These are phyloP conservation scores for Suhomyces kilbournensis DNA, from an alignment of 805 yeast genomes.

Conservation along the genomic window DNA sequence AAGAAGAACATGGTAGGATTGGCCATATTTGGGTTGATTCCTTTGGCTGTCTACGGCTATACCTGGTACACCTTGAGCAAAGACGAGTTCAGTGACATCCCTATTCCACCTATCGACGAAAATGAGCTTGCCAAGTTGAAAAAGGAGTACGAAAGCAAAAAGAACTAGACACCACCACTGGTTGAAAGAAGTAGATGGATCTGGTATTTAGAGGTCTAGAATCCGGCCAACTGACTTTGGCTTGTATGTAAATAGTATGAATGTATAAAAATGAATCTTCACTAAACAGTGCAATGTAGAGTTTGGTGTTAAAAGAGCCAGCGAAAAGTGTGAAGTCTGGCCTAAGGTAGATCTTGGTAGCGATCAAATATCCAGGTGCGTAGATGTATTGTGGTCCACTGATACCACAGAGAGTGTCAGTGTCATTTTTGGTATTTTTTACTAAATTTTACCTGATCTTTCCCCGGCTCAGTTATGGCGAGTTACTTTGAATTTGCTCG, in stretches of 20 bases:
- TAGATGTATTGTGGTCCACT: background rate
- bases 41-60: slow-evolving; percentile 61
- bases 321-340: too few species aligned
- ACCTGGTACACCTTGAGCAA: slow-evolving; percentile 64
- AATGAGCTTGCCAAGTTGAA: slow-evolving; percentile 69
- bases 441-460: background rate
- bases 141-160: slow-evolving; percentile 58
- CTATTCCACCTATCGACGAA: slow-evolving; percentile 87
- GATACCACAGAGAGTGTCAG: too few species aligned
- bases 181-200: background rate
- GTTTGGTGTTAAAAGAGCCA: background rate
- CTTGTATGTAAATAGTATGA: background rate
- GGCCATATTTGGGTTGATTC: slow-evolving; percentile 55
- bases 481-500: background rate
- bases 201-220: background rate
- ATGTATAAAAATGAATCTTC: background rate
- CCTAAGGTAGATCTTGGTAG: background rate
- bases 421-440: background rate
- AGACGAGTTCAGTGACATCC: slow-evolving; percentile 89
- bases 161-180: background rate
- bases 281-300: background rate
- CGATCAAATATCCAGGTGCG: background rate
- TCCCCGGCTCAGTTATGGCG: background rate
- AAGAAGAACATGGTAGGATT: slow-evolving; percentile 70
- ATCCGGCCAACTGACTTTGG: background rate